A percentile compares a stretch with the other conserved stretches of the same genome.
phyloP scores from a whole-genome alignment of 2,329 filamentous ascomycete species.

The Cadophora sp. region DNA sequence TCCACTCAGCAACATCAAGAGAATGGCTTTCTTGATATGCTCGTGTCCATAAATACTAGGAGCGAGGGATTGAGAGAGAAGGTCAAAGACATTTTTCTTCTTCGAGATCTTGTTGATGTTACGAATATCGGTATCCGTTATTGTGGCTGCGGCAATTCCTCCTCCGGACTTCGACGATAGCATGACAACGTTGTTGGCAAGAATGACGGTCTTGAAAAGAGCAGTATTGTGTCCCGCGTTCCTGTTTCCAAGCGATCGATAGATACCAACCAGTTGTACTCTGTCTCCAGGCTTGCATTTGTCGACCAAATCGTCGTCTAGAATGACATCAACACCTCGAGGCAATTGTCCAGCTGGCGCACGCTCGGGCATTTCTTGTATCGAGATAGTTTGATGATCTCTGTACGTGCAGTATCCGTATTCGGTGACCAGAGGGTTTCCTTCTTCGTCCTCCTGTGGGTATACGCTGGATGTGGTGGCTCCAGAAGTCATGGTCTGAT shows the following conservation, averaged over 20 bases:
- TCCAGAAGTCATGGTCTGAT: constrained; percentile 97
- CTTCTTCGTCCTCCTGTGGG: constrained; percentile 90
- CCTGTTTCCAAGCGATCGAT: constrained; percentile 90
- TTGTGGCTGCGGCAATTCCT: constrained; percentile 87
- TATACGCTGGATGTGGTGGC: constrained; percentile 91
- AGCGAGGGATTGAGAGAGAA: constrained; percentile 91
- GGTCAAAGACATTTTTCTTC: constrained; percentile 90
- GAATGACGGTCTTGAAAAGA: constrained; percentile 90
- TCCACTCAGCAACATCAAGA: constrained; percentile 92
- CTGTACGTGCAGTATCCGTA: constrained; percentile 96
- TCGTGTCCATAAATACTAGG: constrained; percentile 97
- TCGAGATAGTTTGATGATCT: constrained; percentile 96
- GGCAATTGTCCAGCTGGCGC: constrained; percentile 95
- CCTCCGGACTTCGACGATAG: constrained; percentile 96
- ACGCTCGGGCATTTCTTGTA: constrained; percentile 98
- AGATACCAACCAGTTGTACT: constrained; percentile 96
- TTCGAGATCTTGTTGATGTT: constrained; percentile 99
- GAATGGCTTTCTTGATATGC: constrained; percentile 96
- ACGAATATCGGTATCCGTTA: constrained; percentile 95
- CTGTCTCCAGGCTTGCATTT: constrained; percentile 93
- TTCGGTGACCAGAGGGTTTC: constrained; percentile 91
- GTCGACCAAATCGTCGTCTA: constrained; percentile 97
- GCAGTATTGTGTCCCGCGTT: constrained; percentile 91
- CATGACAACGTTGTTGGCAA: constrained; percentile 94
- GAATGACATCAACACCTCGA: constrained; percentile 91